Percentiles rank a stretch among this genome's conserved stretches.
Evolutionary conservation across 2,329 filamentous ascomycete genomes (phyloP).

Genomic region (Neopestalotiopsis sp.): DNA sequence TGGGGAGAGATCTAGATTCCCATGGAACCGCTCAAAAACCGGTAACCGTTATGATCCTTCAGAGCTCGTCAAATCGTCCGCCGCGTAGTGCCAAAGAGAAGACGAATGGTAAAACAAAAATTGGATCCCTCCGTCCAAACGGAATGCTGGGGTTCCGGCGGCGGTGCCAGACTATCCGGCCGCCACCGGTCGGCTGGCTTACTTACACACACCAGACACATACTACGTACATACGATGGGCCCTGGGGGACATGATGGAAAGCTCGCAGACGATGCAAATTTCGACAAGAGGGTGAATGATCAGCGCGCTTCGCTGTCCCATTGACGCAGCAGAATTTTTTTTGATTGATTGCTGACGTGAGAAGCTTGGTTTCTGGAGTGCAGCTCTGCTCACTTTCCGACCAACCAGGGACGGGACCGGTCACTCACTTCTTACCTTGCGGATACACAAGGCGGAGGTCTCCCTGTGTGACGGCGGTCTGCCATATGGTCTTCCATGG

Average conservation of each 20-base stretch:
- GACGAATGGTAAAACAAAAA: neutral
- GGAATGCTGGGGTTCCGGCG: neutral
- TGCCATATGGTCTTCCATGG: no score
- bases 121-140: neutral
- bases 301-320: slow-evolving; percentile 1
- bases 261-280: neutral
- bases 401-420: neutral
- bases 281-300: neutral
- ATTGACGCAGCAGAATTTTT: neutral
- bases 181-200: neutral
- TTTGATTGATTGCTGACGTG: slow-evolving; percentile 9
- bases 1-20: neutral
- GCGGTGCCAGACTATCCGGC: neutral
- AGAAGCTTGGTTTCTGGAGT: slow-evolving; percentile 8
- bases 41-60: neutral
- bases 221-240: no score
- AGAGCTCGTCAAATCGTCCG: no score
- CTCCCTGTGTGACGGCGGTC: no score
- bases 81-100: neutral
- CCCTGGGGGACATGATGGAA: no score
- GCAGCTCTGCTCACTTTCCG: neutral
- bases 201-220: neutral
- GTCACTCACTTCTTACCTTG: neutral
- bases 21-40: neutral
- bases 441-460: neutral